Evolutionary conservation across 2,329 filamentous ascomycete species (phyloP), one percentile per base, ranked within the genome.

Genomic region (Ophiostoma perfectum): DNA sequence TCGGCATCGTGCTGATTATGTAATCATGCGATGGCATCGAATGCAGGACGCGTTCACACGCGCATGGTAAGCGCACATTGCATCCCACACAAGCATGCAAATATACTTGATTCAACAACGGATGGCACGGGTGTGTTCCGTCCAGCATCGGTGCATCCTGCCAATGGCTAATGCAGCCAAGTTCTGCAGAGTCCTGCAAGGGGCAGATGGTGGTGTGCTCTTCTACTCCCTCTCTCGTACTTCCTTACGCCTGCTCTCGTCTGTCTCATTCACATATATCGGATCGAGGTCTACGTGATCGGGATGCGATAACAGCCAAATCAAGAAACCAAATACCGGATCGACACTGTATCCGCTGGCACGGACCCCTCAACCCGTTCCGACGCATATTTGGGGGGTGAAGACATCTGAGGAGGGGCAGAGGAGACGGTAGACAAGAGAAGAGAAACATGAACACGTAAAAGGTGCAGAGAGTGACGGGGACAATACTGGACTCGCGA

Each of bases 131-230:
- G 55, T 60, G 27, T 60, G 55, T 60, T 60, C 55, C 55, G 55
- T 60, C 55, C 27, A 60, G 55, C 27, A 38, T 39, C 55, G 42
- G 27, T 58, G 52, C 52, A 58, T 60, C 18, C 55, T 38, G 11
- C 9, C 55, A 38, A 38, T 60, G 38, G 55, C 55, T 60, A 60
- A 60, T 60, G 55, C 55, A 60, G 55, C 55, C 55, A 60, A 60
- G 55, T 60, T 8, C 49, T 52, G 47, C 47, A 16, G 27, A n/a
- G 45, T 47, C 42, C 52, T 60, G 55, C 55, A 60, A 60, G 55
- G 55, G 55, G 49, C 49, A 49, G 49, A 18, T 60, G n/a, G 49
- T 9, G 27, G 27, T 27, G 27, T 27, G 27, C 27, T 27, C 27
- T 27, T 27, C 27, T 27, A 27, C 27, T 27, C 27, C 27, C 12